These are phyloP conservation scores for Phytophthora colocasiae DNA, from an alignment of 352 stramenopile genomes.

Conservation along the genomic window DNA sequence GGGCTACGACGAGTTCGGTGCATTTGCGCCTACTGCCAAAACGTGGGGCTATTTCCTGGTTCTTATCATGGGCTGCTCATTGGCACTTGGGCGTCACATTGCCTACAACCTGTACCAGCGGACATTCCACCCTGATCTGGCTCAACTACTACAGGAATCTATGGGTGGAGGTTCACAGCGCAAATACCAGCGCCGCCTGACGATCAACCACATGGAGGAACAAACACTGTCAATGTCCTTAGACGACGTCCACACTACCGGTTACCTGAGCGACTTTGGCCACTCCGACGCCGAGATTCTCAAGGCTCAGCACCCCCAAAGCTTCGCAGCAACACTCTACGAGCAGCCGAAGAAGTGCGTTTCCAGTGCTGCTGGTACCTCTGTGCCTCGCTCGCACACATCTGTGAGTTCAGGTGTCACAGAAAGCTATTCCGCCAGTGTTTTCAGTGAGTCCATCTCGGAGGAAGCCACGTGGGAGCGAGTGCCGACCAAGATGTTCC, in stretches of 20 bases:
- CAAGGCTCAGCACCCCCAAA: conserved; percentile 39
- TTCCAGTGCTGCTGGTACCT: conserved; percentile 12
- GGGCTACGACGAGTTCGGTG: conserved; percentile 80
- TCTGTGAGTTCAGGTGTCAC: conserved; percentile 10
- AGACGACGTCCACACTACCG: conserved; percentile 66
- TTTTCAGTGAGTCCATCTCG: conserved; percentile 64
- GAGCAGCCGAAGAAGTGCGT: conserved; percentile 39
- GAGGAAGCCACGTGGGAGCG: conserved; percentile 55
- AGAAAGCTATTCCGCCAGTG: conserved; percentile 70
- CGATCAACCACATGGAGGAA: conserved; percentile 78
- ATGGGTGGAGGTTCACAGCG: conserved; percentile 37
- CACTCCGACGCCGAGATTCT: conserved; percentile 55
- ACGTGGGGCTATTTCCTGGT: conserved; percentile 72
- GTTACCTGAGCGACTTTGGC: conserved; percentile 58
- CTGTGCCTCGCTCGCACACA: conserved; percentile 26
- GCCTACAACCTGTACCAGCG: conserved; percentile 85
- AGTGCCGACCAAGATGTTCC: conserved; percentile 46
- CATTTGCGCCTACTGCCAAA: conserved; percentile 63
- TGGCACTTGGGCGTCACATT: conserved; percentile 78
- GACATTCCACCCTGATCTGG: conserved; percentile 73
- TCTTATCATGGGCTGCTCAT: conserved; percentile 67
- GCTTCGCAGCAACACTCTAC: conserved; percentile 29
- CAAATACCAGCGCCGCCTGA: conserved; percentile 59
- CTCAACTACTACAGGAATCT: conserved; percentile 76
- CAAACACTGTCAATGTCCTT: conserved; percentile 81